Conservation (phyloP, 176 grass and related monocot species). For the Poa pratensis region DNA sequence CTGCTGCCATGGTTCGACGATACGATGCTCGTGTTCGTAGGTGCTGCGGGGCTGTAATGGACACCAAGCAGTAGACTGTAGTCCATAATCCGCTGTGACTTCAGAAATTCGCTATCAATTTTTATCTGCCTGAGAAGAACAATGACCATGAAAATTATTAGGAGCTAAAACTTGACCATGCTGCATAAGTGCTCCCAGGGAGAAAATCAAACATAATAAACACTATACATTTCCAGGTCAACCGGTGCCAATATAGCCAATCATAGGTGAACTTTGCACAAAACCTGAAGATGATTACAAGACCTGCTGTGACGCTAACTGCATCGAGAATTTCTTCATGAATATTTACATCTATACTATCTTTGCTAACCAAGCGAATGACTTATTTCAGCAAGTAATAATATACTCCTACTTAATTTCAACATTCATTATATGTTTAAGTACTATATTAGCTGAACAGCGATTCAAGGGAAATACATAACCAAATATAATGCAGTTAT, state of each 20-base stretch:
- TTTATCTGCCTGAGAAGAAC: conserved; percentile 76
- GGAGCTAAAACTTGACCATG: conserved; percentile 28
- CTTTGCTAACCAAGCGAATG: not conserved
- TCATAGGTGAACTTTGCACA: not conserved
- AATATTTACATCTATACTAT: not conserved
- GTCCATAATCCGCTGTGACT: conserved; percentile 91
- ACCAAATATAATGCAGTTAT: conserved; percentile 7
- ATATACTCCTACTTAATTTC: not conserved
- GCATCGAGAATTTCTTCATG: not conserved
- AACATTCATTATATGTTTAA: not conserved
- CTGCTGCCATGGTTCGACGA: conserved; percentile 54
- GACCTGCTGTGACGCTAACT: not conserved
- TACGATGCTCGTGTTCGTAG: conserved; percentile 57
- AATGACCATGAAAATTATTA: not conserved
- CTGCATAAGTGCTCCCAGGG: not conserved
- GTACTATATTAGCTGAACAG: not conserved
- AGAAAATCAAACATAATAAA: not conserved
- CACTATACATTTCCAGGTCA: not conserved
- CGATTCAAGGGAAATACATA: not conserved
- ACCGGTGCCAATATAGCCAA: not conserved
- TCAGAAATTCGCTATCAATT: conserved; percentile 86
- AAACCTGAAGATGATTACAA: not conserved
- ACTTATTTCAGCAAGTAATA: not conserved
- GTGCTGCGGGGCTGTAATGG: conserved; percentile 91
- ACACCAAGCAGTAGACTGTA: conserved; percentile 97